These are phyloP conservation scores for Thalia dealbata DNA, from an alignment of 176 grass and related monocot genomes.

Conservation along the genomic window DNA sequence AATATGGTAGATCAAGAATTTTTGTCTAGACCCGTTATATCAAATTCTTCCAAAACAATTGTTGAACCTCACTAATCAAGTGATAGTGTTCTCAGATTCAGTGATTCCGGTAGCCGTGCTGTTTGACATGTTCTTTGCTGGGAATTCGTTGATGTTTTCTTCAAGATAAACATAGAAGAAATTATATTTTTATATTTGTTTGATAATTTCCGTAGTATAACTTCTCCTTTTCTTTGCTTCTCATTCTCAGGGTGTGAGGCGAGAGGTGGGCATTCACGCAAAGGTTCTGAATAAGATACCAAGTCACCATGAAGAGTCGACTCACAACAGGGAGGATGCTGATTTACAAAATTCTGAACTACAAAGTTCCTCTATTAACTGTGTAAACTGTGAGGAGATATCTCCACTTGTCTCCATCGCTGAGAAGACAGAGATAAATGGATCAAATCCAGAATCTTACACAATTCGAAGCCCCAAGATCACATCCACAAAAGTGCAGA, in stretches of 20 bases:
- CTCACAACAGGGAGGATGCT: conserved; percentile 9
- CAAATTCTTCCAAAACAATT: too few relatives aligned
- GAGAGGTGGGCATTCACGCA: conserved; percentile 73
- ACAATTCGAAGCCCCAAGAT: background rate
- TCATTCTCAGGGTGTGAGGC: conserved; percentile 68
- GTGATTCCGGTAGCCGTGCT: background rate
- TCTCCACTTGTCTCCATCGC: conserved; percentile 24
- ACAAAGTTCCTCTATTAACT: conserved; percentile 22
- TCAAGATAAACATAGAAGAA: too few relatives aligned
- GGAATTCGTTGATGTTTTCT: background rate
- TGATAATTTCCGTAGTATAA: background rate
- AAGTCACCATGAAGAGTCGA: conserved; percentile 16
- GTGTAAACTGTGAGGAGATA: conserved; percentile 27
- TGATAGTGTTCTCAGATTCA: background rate
- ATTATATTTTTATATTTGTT: background rate
- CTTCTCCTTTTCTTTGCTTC: background rate
- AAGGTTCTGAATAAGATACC: conserved; percentile 51
- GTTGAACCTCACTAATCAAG: too few relatives aligned
- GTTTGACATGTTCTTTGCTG: background rate
- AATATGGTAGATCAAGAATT: too few relatives aligned
- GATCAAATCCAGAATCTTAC: conserved; percentile 7
- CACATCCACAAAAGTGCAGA: background rate
- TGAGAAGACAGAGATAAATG: conserved; percentile 10
- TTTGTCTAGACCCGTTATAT: too few relatives aligned
- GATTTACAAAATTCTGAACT: background rate